Percentiles rank a stretch among this genome's conserved stretches.
phyloP scores from a whole-genome alignment of 2,329 filamentous ascomycete genomes.

The Penicillium sp. region DNA sequence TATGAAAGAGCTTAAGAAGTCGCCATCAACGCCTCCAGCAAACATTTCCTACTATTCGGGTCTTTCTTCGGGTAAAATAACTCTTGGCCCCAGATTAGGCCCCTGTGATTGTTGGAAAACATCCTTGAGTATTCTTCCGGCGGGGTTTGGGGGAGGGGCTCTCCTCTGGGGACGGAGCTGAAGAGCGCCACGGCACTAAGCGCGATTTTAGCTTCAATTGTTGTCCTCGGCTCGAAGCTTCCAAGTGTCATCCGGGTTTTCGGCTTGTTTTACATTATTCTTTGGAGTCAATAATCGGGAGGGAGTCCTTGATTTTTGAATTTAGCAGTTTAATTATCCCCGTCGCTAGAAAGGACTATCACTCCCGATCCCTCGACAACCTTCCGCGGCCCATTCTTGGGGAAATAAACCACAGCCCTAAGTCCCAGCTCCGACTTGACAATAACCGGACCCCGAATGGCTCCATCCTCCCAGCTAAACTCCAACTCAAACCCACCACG shows the following conservation, averaged over 20 bases:
- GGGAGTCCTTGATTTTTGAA: constrained; percentile 13
- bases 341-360: constrained; percentile 12
- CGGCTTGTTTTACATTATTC: background rate
- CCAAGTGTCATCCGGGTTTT: background rate
- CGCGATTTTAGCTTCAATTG: constrained; percentile 1
- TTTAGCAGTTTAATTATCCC: constrained; percentile 15
- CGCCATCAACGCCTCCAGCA: background rate
- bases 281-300: background rate
- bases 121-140: constrained; percentile 16
- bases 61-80: constrained; percentile 17
- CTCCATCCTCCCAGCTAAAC: constrained; percentile 43
- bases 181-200: constrained; percentile 3
- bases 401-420: constrained; percentile 26
- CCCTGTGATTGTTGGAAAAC: constrained; percentile 18
- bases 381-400: constrained; percentile 21
- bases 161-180: constrained; percentile 1
- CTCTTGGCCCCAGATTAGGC: background rate
- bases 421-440: constrained; percentile 23
- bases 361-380: constrained; percentile 21
- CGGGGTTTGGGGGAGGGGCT: constrained; percentile 13
- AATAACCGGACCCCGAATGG: constrained; percentile 24
- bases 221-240: background rate
- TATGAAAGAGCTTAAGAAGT: constrained; percentile 7
- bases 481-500: constrained; percentile 44
- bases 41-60: constrained; percentile 1